phyloP scores from a whole-genome alignment of 1,284 basidiomycete genomes.

The Sphaerobolus stellatus region DNA sequence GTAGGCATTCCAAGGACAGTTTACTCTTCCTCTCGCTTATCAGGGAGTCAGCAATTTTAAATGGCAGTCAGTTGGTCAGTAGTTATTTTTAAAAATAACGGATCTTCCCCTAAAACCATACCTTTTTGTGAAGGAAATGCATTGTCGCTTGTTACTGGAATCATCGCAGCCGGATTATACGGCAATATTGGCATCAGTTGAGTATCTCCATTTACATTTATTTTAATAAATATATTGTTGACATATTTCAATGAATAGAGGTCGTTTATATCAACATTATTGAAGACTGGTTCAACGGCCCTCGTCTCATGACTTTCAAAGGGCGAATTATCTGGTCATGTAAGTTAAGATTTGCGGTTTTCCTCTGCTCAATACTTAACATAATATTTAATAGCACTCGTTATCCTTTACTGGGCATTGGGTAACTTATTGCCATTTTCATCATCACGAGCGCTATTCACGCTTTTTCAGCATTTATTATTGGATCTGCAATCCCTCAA shows the following conservation, averaged over 20 bases:
- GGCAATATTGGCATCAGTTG: constrained; percentile 64
- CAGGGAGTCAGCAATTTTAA: constrained; percentile 47
- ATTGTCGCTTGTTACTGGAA: constrained; percentile 46
- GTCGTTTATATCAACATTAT: constrained; percentile 38
- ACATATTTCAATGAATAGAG: constrained; percentile 6
- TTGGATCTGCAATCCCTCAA: not conserved
- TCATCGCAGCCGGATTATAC: constrained; percentile 62
- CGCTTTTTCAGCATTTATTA: not conserved
- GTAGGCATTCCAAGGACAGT: constrained; percentile 63
- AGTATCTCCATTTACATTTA: constrained; percentile 44
- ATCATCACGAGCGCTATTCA: not conserved
- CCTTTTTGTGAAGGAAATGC: too few relatives aligned
- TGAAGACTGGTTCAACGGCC: constrained; percentile 54
- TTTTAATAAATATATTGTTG: not conserved
- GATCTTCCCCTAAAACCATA: too few relatives aligned
- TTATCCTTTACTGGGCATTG: constrained; percentile 44
- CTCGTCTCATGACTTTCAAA: constrained; percentile 43
- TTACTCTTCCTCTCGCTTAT: constrained; percentile 41
- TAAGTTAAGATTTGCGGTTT: constrained; percentile 50
- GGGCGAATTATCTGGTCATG: constrained; percentile 49
- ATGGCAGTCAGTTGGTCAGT: constrained; percentile 39
- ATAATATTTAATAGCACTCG: constrained; percentile 62
- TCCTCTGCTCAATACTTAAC: constrained; percentile 57
- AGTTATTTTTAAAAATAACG: too few relatives aligned
- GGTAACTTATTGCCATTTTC: not conserved